A percentile compares a stretch with the other conserved stretches of the same genome.
Conservation (phyloP, 2,329 filamentous ascomycete genomes). For the Calcarisporium arbuscula region DNA sequence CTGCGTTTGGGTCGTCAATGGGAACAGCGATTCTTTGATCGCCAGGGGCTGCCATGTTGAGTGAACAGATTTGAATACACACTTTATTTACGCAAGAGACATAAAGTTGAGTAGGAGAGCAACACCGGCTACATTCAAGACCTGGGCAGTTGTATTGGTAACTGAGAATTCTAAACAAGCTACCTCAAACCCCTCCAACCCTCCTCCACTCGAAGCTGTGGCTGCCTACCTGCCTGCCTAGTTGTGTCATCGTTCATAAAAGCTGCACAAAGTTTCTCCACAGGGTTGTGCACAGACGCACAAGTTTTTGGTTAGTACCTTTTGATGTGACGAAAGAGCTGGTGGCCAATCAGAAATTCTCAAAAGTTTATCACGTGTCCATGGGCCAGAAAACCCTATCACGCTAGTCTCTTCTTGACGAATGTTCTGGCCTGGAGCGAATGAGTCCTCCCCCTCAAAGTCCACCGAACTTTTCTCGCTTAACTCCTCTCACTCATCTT, state of each 20-base stretch:
- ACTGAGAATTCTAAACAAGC: no score
- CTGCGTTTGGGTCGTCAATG: conserved; percentile 90
- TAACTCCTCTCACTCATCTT: conserved; percentile 40
- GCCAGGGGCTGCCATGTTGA: conserved; percentile 54
- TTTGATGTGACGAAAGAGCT: conserved; percentile 4
- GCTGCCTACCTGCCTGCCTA: conserved; percentile 2
- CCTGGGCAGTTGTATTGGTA: no score
- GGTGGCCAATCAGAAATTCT: conserved; percentile 12
- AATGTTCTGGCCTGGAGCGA: conserved; percentile 31
- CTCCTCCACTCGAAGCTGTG: conserved; percentile 4
- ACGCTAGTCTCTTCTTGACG: conserved; percentile 28
- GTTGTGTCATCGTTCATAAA: conserved; percentile 2
- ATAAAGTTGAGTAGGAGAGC: background rate
- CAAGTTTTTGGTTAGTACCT: conserved; percentile 7
- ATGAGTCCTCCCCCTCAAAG: conserved; percentile 24
- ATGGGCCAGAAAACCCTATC: conserved; percentile 31
- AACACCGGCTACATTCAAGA: no score
- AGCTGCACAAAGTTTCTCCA: conserved; percentile 2
- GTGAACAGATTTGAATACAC: no score
- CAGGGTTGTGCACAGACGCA: conserved; percentile 9
- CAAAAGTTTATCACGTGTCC: conserved; percentile 26
- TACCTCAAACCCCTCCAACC: no score
- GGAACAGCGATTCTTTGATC: conserved; percentile 70
- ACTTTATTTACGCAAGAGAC: background rate
- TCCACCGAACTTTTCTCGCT: conserved; percentile 44